phyloP scores from a whole-genome alignment of 768 basidiomycete genomes.

The Termitomyces bulborhizus region DNA sequence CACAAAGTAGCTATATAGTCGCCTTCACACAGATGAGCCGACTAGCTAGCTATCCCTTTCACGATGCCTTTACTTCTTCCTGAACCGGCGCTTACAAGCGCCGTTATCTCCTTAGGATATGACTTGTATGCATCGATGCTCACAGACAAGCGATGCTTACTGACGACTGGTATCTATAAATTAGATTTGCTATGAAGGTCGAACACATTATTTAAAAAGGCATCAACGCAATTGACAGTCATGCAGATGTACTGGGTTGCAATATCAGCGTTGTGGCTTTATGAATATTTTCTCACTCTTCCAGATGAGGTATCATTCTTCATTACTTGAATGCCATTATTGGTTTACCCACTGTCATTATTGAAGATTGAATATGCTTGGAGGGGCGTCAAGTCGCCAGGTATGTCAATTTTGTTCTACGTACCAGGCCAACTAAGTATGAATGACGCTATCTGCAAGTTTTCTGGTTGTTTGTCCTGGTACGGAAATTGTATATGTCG shows the following conservation, averaged over 20 bases:
- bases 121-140: neutral
- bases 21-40: too few relatives aligned
- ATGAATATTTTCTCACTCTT: conserved; percentile 14
- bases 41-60: too few relatives aligned
- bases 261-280: conserved; percentile 11
- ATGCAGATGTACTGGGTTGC: conserved; percentile 11
- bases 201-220: neutral
- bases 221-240: neutral
- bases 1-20: too few relatives aligned
- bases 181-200: neutral
- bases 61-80: neutral
- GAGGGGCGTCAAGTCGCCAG: neutral
- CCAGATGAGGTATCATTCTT: conserved; percentile 6
- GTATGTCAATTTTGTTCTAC: neutral
- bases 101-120: neutral
- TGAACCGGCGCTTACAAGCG: too few relatives aligned
- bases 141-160: neutral
- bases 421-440: too few relatives aligned
- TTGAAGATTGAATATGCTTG: conserved; percentile 1
- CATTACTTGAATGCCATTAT: accelerated
- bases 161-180: too few relatives aligned
- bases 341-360: neutral
- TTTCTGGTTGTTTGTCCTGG: conserved; percentile 7
- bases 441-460: neutral
- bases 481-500: neutral